Base-by-base conservation (phyloP, 495 filamentous ascomycete genomes). In the Haplographium delicatum region DNA sequence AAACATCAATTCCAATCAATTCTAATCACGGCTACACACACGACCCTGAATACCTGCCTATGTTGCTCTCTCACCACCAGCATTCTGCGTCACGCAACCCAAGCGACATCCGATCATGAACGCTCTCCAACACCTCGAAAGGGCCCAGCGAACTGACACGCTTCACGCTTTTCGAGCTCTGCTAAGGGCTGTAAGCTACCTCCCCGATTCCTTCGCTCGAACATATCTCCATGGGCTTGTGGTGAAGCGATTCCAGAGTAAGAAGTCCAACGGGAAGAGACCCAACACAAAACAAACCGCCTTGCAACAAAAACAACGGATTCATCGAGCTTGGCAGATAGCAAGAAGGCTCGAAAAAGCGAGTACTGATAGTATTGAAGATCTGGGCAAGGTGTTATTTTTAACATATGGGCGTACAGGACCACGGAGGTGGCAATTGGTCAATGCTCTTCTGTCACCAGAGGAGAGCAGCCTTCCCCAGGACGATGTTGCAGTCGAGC, bases 121-220 rank as follows among this genome's bases (percentile, higher is more conserved):
- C n/a, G n/a, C n/a, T n/a, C 6, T n/a, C n/a, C 26, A 23, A 30
- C 23, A 33, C 28, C 28, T 47, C 22, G 27, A 20, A 4, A 26
- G 22, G 44, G 27, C 18, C n/a, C 4, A 28, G 26, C 18, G 42
- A 48, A 62, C 59, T 47, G 74, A 75, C 55, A 70, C 79, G 1
- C 70, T 79, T 24, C 80, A 85, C 62, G 68, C 93, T 25, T 81
- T 85, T 56, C 83, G 93, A 26, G 79, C 83, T 28, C 74, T 94
- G 5, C 82, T 96, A 39, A 88, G 91, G 54, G 85, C 96, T 72
- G 78, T 81, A 20, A 81, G 84, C 50, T 95, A 95, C 62, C 81
- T 98, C 20, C 89, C 89, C 10, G 86, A 90, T 62, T 68, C 81
- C 3, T 61, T 78, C 42, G 85, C 85, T 23, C 81, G 83, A 33